A percentile compares a stretch with the other conserved stretches of the same genome.
Conservation (phyloP, 768 basidiomycete genomes). For the Termitomyces sp. region DNA sequence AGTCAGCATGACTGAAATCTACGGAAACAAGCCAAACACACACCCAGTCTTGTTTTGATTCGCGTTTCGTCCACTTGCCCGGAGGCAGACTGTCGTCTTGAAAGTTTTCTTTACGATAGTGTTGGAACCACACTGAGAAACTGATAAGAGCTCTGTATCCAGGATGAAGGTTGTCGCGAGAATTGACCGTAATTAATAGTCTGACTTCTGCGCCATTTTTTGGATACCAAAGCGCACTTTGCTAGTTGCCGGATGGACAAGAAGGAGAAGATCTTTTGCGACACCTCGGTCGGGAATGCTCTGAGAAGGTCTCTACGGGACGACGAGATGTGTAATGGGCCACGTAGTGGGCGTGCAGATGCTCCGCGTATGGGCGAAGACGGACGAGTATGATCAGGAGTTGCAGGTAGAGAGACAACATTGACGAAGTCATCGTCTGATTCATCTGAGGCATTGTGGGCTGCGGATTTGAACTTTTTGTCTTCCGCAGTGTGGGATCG, state of each 20-base stretch:
- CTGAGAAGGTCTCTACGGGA: slow-evolving; percentile 58
- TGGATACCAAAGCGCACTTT: slow-evolving; percentile 74
- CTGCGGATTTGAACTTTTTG: slow-evolving; percentile 29
- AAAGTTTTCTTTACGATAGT: slow-evolving; percentile 85
- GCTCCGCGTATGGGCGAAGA: slow-evolving; percentile 50
- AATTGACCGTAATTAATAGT: slow-evolving; percentile 83
- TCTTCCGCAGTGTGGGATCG: slow-evolving; percentile 42
- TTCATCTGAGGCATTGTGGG: slow-evolving; percentile 36
- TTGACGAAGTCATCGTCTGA: slow-evolving; percentile 70
- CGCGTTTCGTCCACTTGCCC: slow-evolving; percentile 89
- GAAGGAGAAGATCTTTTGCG: slow-evolving; percentile 70
- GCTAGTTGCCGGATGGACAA: slow-evolving; percentile 67
- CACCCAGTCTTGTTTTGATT: slow-evolving; percentile 94
- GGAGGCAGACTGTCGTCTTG: slow-evolving; percentile 74
- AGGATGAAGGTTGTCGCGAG: neutral
- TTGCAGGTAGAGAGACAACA: slow-evolving; percentile 69
- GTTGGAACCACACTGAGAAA: slow-evolving; percentile 85
- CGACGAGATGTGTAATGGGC: slow-evolving; percentile 40
- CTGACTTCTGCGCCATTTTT: slow-evolving; percentile 87
- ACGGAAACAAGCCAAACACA: slow-evolving; percentile 25
- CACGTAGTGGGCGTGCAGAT: slow-evolving; percentile 45
- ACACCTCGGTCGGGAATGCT: slow-evolving; percentile 75
- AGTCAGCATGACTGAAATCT: slow-evolving; percentile 6
- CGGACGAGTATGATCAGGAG: slow-evolving; percentile 64
- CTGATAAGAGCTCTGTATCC: neutral